These are phyloP conservation scores for Juncus inflexus DNA, from an alignment of 176 grass and related monocot genomes.

Conservation along the genomic window DNA sequence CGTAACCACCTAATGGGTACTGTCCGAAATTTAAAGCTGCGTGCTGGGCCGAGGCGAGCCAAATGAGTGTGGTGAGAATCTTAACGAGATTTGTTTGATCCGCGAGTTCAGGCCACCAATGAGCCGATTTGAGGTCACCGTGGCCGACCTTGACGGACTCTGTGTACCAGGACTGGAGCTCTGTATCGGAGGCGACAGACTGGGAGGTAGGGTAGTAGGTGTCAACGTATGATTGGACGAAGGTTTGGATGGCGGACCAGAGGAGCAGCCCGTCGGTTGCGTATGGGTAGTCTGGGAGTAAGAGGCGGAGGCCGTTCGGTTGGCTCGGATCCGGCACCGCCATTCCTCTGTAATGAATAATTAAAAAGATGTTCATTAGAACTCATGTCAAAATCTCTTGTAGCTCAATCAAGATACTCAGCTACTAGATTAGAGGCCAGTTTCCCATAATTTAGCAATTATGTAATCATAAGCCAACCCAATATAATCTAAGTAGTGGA, in stretches of 20 bases:
- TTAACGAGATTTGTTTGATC: conserved; percentile 44
- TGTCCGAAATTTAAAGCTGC: conserved; percentile 96
- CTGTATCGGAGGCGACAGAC: conserved; percentile 45
- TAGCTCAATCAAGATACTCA: too few species aligned
- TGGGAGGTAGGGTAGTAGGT: conserved; percentile 53
- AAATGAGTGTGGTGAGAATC: conserved; percentile 70
- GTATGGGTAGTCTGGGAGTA: conserved; percentile 93
- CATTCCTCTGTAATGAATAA: conserved; percentile 53
- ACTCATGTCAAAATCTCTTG: not conserved
- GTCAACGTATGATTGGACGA: conserved; percentile 53
- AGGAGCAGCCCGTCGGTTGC: conserved; percentile 78
- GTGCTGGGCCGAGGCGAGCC: conserved; percentile 87
- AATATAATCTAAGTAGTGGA: too few species aligned
- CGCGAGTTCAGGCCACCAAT: conserved; percentile 79
- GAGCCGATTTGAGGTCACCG: conserved; percentile 56
- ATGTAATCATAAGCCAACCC: too few species aligned
- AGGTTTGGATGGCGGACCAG: conserved; percentile 68
- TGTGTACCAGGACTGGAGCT: conserved; percentile 80
- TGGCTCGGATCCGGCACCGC: conserved; percentile 67
- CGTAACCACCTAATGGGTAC: conserved; percentile 92
- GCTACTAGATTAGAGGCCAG: too few species aligned
- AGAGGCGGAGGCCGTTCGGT: conserved; percentile 60
- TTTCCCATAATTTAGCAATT: too few species aligned
- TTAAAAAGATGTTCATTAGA: not conserved
- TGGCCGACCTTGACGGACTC: conserved; percentile 74